phyloP scores from a whole-genome alignment of 78 protist genomes.

The Dictyostelium firmibasis region DNA sequence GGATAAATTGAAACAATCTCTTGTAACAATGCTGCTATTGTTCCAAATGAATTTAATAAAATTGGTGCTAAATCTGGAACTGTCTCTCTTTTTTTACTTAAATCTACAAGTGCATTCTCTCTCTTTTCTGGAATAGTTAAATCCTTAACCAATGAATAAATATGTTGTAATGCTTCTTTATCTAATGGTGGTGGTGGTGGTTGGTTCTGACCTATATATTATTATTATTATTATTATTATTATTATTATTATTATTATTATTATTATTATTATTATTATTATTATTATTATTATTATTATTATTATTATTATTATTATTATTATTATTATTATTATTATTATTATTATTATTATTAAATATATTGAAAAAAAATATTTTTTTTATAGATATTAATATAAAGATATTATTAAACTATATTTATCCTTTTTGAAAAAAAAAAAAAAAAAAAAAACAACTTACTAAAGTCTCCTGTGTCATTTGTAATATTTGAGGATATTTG shows the following conservation, averaged over 20 bases:
- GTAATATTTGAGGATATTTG: background rate
- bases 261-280: too few species aligned
- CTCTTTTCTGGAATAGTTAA: slow-evolving; percentile 87
- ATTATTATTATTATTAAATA: too few species aligned
- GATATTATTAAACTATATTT: too few species aligned
- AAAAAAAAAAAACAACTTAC: background rate
- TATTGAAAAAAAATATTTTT: too few species aligned
- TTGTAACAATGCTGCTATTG: slow-evolving; percentile 97
- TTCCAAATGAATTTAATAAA: slow-evolving; percentile 97
- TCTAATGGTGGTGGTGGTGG: slow-evolving; percentile 50
- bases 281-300: too few species aligned
- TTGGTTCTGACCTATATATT: background rate
- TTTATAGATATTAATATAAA: too few species aligned
- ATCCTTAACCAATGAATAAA: slow-evolving; percentile 77
- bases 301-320: too few species aligned
- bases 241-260: too few species aligned
- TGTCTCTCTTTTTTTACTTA: slow-evolving; percentile 94
- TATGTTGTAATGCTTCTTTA: slow-evolving; percentile 61
- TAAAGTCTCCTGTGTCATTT: slow-evolving; percentile 6
- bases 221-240: background rate
- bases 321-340: too few species aligned
- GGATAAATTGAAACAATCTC: slow-evolving; percentile 98
- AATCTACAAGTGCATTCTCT: slow-evolving; percentile 95
- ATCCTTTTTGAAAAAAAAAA: too few species aligned
- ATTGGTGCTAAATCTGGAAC: slow-evolving; percentile 98